These are phyloP conservation scores for Trichoderma cornu-damae DNA, from an alignment of 2,329 filamentous ascomycete species.

Conservation along the genomic window DNA sequence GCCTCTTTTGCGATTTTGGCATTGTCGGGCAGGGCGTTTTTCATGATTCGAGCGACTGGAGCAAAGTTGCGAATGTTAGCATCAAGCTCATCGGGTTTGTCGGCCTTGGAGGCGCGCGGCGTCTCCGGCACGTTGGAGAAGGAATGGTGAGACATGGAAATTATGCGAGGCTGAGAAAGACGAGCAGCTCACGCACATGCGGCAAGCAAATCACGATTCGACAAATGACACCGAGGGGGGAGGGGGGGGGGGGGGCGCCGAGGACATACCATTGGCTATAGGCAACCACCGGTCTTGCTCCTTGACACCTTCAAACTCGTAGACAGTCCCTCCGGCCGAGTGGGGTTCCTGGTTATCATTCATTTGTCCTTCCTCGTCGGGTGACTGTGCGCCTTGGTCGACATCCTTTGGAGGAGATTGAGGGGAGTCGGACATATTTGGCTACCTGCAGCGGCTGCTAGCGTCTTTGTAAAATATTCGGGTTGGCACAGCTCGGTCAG, in stretches of 20 bases:
- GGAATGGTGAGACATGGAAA: constrained; percentile 57
- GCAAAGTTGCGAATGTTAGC: constrained; percentile 93
- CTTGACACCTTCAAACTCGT: constrained; percentile 93
- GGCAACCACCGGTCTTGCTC: constrained; percentile 99
- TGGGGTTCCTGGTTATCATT: constrained; percentile 79
- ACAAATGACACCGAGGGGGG: not conserved
- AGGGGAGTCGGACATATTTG: constrained; percentile 85
- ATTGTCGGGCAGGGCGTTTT: constrained; percentile 92
- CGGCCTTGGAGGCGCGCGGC: constrained; percentile 43
- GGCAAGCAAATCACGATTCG: constrained; percentile 36
- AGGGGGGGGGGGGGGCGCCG: constrained; percentile 10
- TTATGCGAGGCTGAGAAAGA: constrained; percentile 30
- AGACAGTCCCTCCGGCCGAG: constrained; percentile 62
- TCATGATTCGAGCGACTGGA: constrained; percentile 99
- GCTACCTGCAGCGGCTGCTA: constrained; percentile 62
- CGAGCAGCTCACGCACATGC: constrained; percentile 27
- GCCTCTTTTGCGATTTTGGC: constrained; percentile 99
- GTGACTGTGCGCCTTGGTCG: constrained; percentile 87
- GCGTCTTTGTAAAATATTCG: constrained; percentile 55
- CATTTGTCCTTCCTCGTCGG: constrained; percentile 92
- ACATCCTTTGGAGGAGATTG: constrained; percentile 91
- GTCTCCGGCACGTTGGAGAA: constrained; percentile 48
- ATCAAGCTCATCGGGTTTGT: constrained; percentile 58
- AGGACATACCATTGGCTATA: constrained; percentile 97
- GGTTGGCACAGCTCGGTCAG: constrained; percentile 48